phyloP scores from a whole-genome alignment of 2,329 filamentous ascomycete species.

The Ophiocordyceps camponoti-rufipedis region DNA sequence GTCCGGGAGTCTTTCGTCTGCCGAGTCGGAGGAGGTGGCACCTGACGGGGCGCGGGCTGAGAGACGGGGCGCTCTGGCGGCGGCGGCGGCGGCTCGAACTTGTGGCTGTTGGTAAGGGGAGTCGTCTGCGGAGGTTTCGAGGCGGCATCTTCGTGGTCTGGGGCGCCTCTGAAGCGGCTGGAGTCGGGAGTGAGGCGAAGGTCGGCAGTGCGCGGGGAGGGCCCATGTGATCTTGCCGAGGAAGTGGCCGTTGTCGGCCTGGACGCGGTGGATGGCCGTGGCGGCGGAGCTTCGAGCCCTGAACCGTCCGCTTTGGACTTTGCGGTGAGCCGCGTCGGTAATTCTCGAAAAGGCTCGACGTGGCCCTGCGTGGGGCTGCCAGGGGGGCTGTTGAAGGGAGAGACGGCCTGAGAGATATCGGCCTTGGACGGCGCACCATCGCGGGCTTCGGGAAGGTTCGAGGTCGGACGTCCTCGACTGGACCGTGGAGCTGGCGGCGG shows the following conservation, averaged over 20 bases:
- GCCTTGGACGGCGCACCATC: constrained; percentile 4
- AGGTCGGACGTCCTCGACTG: constrained; percentile 38
- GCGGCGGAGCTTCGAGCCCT: constrained; percentile 31
- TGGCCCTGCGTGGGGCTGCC: constrained; percentile 40
- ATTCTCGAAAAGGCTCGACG: constrained; percentile 29
- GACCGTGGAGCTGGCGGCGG: constrained; percentile 62
- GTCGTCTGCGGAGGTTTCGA: constrained; percentile 26
- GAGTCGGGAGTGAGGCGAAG: constrained; percentile 16
- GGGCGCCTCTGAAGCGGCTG: neutral
- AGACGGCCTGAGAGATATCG: constrained; percentile 26
- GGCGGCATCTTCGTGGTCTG: constrained; percentile 11
- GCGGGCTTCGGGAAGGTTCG: constrained; percentile 5
- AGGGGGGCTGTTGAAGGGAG: constrained; percentile 77
- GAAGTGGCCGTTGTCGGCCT: constrained; percentile 24
- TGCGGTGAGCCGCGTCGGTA: constrained; percentile 24
- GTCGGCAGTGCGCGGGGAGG: constrained; percentile 24
- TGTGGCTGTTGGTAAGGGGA: constrained; percentile 7
- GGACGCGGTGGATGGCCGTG: constrained; percentile 27
- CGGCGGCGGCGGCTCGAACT: constrained; percentile 7
- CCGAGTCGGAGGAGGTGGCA: constrained; percentile 12
- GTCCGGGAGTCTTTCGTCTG: constrained; percentile 14
- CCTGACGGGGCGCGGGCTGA: constrained; percentile 11
- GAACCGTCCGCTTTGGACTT: constrained; percentile 7
- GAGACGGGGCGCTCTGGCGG: constrained; percentile 9
- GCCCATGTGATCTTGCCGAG: constrained; percentile 15